Conservation (phyloP, 176 grass and related monocot species). For the Triticum dicoccoides region DNA sequence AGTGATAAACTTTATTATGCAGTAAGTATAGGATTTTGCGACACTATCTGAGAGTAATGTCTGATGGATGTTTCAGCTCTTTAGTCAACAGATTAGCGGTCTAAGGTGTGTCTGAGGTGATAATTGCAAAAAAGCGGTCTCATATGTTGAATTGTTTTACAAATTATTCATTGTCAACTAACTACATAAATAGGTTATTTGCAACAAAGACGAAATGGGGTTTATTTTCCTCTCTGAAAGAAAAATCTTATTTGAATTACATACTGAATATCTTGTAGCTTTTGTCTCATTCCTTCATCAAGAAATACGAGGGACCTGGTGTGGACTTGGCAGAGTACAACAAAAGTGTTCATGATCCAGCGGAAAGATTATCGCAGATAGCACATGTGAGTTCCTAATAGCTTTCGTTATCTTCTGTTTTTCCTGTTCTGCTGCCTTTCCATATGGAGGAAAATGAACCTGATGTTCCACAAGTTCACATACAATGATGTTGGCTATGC, state of each 20-base stretch:
- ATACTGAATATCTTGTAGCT: slow-evolving; percentile 44
- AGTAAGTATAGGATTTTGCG: background rate
- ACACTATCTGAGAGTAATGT: background rate
- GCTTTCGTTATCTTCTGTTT: background rate
- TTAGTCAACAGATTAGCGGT: background rate
- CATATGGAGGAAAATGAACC: background rate
- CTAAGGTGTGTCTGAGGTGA: background rate
- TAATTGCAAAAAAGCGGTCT: background rate
- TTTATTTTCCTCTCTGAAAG: background rate
- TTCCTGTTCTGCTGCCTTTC: background rate
- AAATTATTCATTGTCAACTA: background rate
- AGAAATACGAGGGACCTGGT: slow-evolving; percentile 45
- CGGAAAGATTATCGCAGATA: slow-evolving; percentile 54
- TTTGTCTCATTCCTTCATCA: slow-evolving; percentile 71
- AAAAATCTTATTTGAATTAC: background rate
- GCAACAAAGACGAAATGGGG: background rate
- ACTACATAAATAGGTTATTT: background rate
- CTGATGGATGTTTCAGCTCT: background rate
- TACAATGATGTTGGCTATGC: background rate
- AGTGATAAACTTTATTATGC: background rate
- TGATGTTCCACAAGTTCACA: background rate
- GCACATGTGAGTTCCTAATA: slow-evolving; percentile 54
- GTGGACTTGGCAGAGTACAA: slow-evolving; percentile 59
- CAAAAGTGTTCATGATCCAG: slow-evolving; percentile 50
- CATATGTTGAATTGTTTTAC: background rate